Evolutionary conservation across 148 eudicot species (phyloP).

Genomic region (Cornus suecica): DNA sequence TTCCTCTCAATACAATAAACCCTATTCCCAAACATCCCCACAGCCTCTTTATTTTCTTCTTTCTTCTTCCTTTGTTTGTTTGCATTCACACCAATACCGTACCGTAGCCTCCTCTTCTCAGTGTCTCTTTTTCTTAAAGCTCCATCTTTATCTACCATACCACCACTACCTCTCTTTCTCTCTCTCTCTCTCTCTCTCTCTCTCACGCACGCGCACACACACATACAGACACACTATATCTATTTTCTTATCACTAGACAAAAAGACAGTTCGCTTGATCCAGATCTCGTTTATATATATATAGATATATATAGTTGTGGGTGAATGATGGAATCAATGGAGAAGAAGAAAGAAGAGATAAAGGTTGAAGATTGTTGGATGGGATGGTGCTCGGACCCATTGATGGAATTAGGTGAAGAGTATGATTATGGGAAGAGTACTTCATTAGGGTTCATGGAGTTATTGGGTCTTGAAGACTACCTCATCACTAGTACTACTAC

Average conservation of each 20-base stretch:
- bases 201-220: too few species aligned
- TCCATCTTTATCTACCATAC: too few species aligned
- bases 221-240: too few species aligned
- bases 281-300: too few species aligned
- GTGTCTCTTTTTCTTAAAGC: neutral
- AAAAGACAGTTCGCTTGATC: neutral
- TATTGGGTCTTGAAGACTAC: conserved; percentile 48
- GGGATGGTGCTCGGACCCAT: neutral
- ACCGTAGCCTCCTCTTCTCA: neutral
- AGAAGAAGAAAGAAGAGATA: conserved; percentile 11
- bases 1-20: too few species aligned
- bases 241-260: too few species aligned
- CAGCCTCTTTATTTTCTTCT: neutral
- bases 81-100: conserved; percentile 10
- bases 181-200: too few species aligned
- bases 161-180: too few species aligned
- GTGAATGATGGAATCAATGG: neutral
- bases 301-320: too few species aligned
- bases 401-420: too few species aligned
- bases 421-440: conserved; percentile 15
- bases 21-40: too few species aligned
- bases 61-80: neutral
- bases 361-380: conserved; percentile 22
- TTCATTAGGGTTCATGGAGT: conserved; percentile 72
- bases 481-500: neutral